Percentiles rank a stretch among this genome's conserved stretches.
Evolutionary conservation across 176 grass and related monocot genomes (phyloP).

Genomic region (Aechmea fasciata): DNA sequence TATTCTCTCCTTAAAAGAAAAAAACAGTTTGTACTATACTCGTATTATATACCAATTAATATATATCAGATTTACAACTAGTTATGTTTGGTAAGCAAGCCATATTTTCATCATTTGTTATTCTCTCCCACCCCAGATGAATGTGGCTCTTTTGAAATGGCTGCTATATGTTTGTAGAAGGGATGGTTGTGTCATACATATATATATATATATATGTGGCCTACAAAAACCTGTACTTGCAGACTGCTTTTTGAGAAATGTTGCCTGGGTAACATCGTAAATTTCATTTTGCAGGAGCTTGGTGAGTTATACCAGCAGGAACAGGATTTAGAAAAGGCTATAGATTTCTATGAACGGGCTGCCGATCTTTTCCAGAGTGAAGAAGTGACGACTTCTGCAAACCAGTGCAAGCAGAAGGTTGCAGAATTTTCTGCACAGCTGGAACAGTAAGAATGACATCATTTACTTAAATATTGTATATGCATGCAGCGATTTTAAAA

Average conservation of each 20-base stretch:
- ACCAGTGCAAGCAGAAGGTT: constrained; percentile 78
- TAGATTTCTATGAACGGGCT: constrained; percentile 73
- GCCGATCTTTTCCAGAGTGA: constrained; percentile 92
- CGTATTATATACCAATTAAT: background rate
- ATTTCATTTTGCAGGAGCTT: constrained; percentile 54
- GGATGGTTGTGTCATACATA: background rate
- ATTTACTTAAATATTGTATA: constrained; percentile 5
- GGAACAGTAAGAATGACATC: constrained; percentile 78
- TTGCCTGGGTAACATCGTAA: background rate
- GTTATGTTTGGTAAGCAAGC: too few species aligned
- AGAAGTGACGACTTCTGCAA: constrained; percentile 71
- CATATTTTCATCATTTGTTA: too few species aligned
- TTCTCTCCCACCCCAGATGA: background rate
- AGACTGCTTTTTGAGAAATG: background rate
- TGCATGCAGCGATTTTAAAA: background rate
- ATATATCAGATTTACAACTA: background rate
- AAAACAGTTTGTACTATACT: background rate
- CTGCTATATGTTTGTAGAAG: background rate
- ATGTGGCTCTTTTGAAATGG: background rate
- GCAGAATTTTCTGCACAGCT: constrained; percentile 89
- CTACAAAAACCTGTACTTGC: background rate
- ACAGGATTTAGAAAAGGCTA: constrained; percentile 73
- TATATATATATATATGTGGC: background rate
- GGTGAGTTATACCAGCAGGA: constrained; percentile 97
- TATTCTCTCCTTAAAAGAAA: background rate